phyloP scores from a whole-genome alignment of 768 basidiomycete species.

The Leucosporidium yakuticum region DNA sequence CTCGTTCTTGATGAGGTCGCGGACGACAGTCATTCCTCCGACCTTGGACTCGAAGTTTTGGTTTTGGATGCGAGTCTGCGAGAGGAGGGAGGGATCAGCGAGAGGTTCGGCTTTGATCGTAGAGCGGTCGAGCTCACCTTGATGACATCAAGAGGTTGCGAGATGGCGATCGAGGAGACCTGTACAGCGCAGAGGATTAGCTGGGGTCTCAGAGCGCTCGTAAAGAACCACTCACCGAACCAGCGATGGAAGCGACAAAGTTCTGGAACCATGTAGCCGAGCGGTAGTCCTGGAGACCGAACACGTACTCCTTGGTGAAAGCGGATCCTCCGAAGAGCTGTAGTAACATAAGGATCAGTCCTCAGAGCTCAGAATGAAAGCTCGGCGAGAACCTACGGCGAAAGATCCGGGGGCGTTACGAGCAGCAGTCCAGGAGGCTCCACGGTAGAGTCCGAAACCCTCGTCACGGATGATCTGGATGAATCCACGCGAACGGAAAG shows the following conservation, averaged over 20 bases:
- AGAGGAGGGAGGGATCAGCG: not conserved
- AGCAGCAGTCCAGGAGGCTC: slow-evolving; percentile 95
- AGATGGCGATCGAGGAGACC: slow-evolving; percentile 88
- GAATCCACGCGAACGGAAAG: slow-evolving; percentile 89
- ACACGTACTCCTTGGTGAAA: slow-evolving; percentile 83
- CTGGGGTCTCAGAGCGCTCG: not conserved
- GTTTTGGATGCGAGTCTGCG: slow-evolving; percentile 78
- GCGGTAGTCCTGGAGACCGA: slow-evolving; percentile 81
- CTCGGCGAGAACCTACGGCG: slow-evolving; percentile 57
- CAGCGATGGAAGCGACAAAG: slow-evolving; percentile 88
- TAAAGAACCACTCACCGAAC: slow-evolving; percentile 50
- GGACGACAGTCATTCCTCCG: slow-evolving; percentile 67
- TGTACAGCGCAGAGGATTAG: not conserved
- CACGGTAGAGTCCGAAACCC: slow-evolving; percentile 84
- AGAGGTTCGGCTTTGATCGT: not conserved
- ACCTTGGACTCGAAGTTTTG: slow-evolving; percentile 66
- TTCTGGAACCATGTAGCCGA: slow-evolving; percentile 96
- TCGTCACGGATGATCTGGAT: slow-evolving; percentile 86
- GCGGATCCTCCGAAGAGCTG: slow-evolving; percentile 97
- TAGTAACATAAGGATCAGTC: not conserved
- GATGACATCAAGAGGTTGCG: slow-evolving; percentile 89
- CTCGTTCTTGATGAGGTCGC: slow-evolving; percentile 80
- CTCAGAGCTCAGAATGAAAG: too few relatives aligned
- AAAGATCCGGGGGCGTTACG: slow-evolving; percentile 94
- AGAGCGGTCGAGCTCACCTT: slow-evolving; percentile 48